phyloP scores from a whole-genome alignment of 257 asterid genomes.

The Scutellaria galericulata region DNA sequence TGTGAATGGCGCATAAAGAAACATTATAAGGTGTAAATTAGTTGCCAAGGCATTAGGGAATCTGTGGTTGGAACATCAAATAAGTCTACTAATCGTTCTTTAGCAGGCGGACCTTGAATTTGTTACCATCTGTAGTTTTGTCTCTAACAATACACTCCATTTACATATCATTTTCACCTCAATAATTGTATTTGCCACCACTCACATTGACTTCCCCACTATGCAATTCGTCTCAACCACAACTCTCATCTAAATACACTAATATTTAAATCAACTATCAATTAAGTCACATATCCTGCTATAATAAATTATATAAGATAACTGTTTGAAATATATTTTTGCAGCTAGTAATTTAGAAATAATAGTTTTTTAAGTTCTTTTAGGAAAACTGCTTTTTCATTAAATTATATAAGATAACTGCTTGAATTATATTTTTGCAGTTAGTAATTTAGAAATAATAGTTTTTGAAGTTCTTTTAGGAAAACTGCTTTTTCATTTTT shows the following conservation, averaged over 20 bases:
- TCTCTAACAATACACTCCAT: conserved; percentile 23
- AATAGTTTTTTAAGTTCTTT: too few species aligned
- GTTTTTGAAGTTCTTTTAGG: too few species aligned
- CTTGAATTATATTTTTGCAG: too few species aligned
- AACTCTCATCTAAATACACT: background rate
- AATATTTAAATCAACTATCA: too few species aligned
- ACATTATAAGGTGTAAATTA: conserved; percentile 20
- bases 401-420: too few species aligned
- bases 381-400: too few species aligned
- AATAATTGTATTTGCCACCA: background rate
- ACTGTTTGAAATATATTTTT: too few species aligned
- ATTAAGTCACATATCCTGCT: too few species aligned
- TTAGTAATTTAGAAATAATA: too few species aligned
- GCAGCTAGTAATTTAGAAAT: too few species aligned
- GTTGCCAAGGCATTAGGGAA: conserved; percentile 39
- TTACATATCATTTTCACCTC: conserved; percentile 15
- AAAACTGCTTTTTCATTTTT: too few species aligned
- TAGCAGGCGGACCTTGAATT: conserved; percentile 25
- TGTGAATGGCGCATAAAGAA: background rate
- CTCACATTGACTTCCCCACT: conserved; percentile 25
- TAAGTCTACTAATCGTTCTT: conserved; percentile 1
- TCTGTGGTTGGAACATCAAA: conserved; percentile 22
- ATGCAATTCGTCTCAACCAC: conserved; percentile 39
- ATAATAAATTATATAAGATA: too few species aligned
- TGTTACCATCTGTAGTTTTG: conserved; percentile 29